Conservation (phyloP, 495 filamentous ascomycete genomes). For the Lasiosphaeria miniovina region DNA sequence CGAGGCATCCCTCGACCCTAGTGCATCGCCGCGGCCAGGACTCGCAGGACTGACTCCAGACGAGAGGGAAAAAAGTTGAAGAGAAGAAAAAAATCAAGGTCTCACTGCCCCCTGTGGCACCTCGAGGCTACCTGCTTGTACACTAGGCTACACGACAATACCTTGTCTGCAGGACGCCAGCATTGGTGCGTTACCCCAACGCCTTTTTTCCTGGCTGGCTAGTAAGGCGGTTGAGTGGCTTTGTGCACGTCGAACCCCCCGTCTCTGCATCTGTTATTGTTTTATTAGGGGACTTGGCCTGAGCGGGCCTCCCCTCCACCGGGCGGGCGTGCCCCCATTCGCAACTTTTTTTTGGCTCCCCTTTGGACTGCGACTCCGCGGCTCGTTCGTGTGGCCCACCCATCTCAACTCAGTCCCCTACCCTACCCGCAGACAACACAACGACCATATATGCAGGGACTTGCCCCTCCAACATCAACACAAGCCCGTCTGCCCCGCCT, state of each 20-base stretch:
- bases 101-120: conserved; percentile 21
- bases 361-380: too few relatives aligned
- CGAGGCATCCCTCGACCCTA: background rate
- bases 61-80: background rate
- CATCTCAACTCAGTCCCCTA: too few relatives aligned
- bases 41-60: background rate
- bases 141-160: conserved; percentile 12
- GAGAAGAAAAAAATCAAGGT: conserved; percentile 17
- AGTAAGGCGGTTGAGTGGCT: too few relatives aligned
- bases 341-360: too few relatives aligned
- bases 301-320: too few relatives aligned
- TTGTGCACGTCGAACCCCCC: too few relatives aligned
- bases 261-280: too few relatives aligned
- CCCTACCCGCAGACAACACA: too few relatives aligned
- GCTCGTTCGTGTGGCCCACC: too few relatives aligned
- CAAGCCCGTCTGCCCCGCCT: background rate
- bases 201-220: background rate
- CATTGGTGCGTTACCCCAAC: background rate
- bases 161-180: conserved; percentile 16
- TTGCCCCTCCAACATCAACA: too few relatives aligned
- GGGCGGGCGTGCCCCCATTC: too few relatives aligned
- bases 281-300: too few relatives aligned
- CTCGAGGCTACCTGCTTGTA: background rate
- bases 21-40: background rate
- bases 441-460: background rate